A percentile compares a stretch with the other conserved stretches of the same genome.
phyloP scores from a whole-genome alignment of 257 asterid species.

The Jaltomata sinuosa region DNA sequence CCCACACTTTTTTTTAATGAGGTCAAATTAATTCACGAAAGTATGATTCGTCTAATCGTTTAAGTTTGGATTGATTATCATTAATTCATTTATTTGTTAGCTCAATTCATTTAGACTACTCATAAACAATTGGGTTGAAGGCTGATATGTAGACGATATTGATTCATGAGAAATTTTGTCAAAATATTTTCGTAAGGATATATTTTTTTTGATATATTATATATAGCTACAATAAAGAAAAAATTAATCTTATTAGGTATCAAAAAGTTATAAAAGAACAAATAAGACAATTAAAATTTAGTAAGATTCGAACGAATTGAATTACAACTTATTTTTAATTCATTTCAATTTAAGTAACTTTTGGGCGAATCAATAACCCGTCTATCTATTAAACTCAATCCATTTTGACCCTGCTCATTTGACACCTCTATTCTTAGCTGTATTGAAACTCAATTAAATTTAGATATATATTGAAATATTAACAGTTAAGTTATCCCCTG shows the following conservation, averaged over 20 bases:
- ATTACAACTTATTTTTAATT: neutral
- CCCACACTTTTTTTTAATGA: too few relatives aligned
- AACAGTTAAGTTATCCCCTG: too few relatives aligned
- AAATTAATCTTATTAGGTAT: neutral
- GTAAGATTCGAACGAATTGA: neutral
- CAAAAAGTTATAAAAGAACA: neutral
- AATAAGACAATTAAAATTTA: neutral
- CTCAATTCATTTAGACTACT: neutral
- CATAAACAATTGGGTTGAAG: neutral
- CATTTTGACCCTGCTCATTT: neutral
- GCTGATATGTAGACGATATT: neutral
- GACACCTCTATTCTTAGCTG: neutral
- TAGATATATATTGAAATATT: too few relatives aligned
- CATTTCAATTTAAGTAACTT: neutral
- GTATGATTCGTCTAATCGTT: rapidly evolving
- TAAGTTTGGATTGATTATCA: too few relatives aligned
- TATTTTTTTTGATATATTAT: neutral
- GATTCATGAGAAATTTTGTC: neutral
- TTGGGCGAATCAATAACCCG: neutral
- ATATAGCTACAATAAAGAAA: neutral
- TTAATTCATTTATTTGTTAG: neutral
- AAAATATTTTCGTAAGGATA: too few relatives aligned
- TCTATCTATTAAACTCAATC: neutral
- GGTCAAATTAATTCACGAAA: neutral
- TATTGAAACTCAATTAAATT: neutral